Conservation (phyloP, 768 basidiomycete species). For the Rhizopogon roseolus region DNA sequence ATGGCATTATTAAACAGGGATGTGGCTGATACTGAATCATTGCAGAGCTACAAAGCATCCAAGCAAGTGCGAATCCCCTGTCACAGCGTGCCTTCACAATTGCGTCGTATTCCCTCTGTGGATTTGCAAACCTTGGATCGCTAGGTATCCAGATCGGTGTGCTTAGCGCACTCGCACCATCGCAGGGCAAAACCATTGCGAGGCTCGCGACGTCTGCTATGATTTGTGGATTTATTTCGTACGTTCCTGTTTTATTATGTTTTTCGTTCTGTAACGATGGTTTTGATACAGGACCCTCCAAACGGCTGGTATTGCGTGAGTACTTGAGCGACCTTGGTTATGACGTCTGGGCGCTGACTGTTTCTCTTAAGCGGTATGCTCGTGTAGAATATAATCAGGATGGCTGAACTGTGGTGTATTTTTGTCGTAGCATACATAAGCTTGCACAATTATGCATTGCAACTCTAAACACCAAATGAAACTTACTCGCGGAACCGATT, state of each 20-base stretch:
- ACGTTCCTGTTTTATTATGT: conserved; percentile 2
- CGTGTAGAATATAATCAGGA: conserved; percentile 21
- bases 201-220: conserved; percentile 64
- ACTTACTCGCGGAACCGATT: no score
- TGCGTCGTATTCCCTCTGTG: conserved; percentile 83
- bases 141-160: conserved; percentile 86
- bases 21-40: not conserved
- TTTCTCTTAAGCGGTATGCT: conserved; percentile 41
- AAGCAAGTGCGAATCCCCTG: conserved; percentile 47
- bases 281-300: conserved; percentile 38
- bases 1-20: not conserved
- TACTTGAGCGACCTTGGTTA: conserved; percentile 8
- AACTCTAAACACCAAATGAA: no score
- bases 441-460: no score
- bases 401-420: not conserved
- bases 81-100: conserved; percentile 76
- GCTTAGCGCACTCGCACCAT: conserved; percentile 62
- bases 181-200: conserved; percentile 67
- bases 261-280: not conserved
- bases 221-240: conserved; percentile 65
- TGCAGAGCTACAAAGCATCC: conserved; percentile 39
- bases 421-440: not conserved
- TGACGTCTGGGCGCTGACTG: conserved; percentile 9
- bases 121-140: conserved; percentile 85
- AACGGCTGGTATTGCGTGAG: conserved; percentile 55